A percentile compares a stretch with the other conserved stretches of the same genome.
Evolutionary conservation across 495 filamentous ascomycete genomes (phyloP).

Genomic region (Neurospora tetrasperma): DNA sequence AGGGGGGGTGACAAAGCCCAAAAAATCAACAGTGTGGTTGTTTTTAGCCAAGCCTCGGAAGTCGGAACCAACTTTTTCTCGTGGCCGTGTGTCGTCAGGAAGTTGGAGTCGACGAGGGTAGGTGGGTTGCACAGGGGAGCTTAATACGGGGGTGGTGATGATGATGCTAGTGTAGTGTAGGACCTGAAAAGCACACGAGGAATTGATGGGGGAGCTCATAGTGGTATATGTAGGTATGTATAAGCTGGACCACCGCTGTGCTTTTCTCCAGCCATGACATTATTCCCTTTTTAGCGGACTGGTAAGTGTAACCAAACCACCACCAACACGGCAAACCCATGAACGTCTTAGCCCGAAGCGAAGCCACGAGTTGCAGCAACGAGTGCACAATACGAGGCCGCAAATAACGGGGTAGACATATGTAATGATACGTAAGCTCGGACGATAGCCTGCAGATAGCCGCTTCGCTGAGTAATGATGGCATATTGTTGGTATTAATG

Average conservation of each 20-base stretch:
- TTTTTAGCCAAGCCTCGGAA: constrained; percentile 2
- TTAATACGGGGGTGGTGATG: not conserved
- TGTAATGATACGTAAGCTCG: not conserved
- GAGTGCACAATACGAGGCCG: not conserved
- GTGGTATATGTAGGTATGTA: not conserved
- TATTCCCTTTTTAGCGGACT: not conserved
- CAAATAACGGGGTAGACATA: constrained; percentile 1
- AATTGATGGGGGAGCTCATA: not conserved
- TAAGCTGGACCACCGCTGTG: not conserved
- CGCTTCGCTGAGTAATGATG: not conserved
- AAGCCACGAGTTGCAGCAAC: constrained; percentile 1
- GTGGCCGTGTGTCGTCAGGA: not conserved
- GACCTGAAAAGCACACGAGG: not conserved
- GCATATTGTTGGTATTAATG: constrained; percentile 1
- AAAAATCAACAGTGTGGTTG: not conserved
- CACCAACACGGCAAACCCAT: constrained; percentile 1
- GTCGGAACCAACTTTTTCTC: not conserved
- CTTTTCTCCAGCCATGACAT: not conserved
- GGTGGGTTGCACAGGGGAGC: not conserved
- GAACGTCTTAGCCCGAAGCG: not conserved
- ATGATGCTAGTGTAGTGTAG: not conserved
- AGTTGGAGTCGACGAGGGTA: not conserved
- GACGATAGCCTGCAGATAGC: not conserved
- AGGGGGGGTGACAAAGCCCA: constrained; percentile 3
- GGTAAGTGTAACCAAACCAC: not conserved